A percentile compares a stretch with the other conserved stretches of the same genome.
Evolutionary conservation across 148 eudicot species (phyloP).

Genomic region (Fagopyrum tataricum): DNA sequence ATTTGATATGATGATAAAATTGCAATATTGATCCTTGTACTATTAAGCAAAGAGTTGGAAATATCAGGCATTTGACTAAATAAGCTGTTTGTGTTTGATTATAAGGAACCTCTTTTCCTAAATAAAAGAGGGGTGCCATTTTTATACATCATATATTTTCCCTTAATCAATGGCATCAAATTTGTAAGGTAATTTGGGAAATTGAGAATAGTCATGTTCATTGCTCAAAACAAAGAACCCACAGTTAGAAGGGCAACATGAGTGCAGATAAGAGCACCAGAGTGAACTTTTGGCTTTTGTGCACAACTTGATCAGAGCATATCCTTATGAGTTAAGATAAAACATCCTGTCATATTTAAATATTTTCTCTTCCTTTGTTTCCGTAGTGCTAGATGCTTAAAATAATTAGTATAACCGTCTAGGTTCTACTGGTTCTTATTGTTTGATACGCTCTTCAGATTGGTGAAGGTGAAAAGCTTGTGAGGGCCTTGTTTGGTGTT

Average conservation of each 20-base stretch:
- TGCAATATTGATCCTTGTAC: neutral
- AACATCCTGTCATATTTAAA: neutral
- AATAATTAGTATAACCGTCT: neutral
- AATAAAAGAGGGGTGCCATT: neutral
- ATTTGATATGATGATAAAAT: neutral
- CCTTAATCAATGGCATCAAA: neutral
- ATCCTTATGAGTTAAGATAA: neutral
- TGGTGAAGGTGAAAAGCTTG: slow-evolving; percentile 99
- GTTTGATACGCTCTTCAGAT: slow-evolving; percentile 37
- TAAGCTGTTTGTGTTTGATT: neutral
- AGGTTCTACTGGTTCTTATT: slow-evolving; percentile 2
- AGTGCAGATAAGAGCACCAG: neutral
- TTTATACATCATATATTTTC: too few species aligned
- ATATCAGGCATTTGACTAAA: neutral
- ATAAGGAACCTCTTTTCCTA: neutral
- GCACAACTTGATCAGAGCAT: neutral
- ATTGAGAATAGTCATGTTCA: neutral
- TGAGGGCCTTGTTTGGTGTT: slow-evolving; percentile 97
- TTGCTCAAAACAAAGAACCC: neutral
- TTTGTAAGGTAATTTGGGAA: neutral
- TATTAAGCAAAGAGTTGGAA: neutral
- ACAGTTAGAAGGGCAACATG: neutral
- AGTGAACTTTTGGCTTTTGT: neutral
- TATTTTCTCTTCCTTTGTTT: neutral
- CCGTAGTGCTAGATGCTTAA: neutral